Evolutionary conservation across 2,329 filamentous ascomycete species (phyloP).

Genomic region (Lachnellula subtilissima): DNA sequence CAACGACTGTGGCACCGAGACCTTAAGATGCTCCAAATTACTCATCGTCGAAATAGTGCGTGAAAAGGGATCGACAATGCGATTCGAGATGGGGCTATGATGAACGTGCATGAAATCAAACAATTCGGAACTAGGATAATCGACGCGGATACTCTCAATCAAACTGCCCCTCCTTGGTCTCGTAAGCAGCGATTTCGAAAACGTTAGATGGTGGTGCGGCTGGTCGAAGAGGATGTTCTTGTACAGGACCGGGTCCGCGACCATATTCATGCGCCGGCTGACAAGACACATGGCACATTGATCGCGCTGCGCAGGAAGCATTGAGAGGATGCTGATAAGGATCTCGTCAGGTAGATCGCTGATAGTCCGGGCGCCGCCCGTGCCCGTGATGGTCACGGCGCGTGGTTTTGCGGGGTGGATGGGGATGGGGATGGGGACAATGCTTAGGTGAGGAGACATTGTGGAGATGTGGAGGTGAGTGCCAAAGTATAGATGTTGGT

Average conservation of each 20-base stretch:
- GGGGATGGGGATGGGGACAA: neutral
- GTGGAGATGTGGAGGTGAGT: neutral
- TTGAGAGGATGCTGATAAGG: slow-evolving; percentile 38
- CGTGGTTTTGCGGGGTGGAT: neutral
- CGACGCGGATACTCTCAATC: slow-evolving; percentile 42
- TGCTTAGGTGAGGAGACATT: neutral
- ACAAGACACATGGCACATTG: slow-evolving; percentile 42
- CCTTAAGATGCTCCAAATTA: slow-evolving; percentile 43
- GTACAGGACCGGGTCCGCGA: slow-evolving; percentile 45
- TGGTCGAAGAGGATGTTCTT: slow-evolving; percentile 42
- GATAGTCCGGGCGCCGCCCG: neutral
- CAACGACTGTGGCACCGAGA: slow-evolving; percentile 41
- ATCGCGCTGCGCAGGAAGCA: slow-evolving; percentile 35
- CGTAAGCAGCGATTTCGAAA: slow-evolving; percentile 43
- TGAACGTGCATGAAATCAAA: slow-evolving; percentile 38
- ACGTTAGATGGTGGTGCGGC: slow-evolving; percentile 44
- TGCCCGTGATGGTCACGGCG: neutral
- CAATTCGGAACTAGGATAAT: slow-evolving; percentile 41
- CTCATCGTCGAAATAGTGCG: slow-evolving; percentile 46
- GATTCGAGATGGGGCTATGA: slow-evolving; percentile 33
- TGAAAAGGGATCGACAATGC: slow-evolving; percentile 41
- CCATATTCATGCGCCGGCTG: slow-evolving; percentile 38
- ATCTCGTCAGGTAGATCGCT: slow-evolving; percentile 36
- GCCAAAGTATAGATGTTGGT: neutral
- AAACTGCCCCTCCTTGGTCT: slow-evolving; percentile 44